Percentiles rank a stretch among this genome's conserved stretches.
Evolutionary conservation across 164 flowering plant species (phyloP).

Genomic region (Aristolochia californica): DNA sequence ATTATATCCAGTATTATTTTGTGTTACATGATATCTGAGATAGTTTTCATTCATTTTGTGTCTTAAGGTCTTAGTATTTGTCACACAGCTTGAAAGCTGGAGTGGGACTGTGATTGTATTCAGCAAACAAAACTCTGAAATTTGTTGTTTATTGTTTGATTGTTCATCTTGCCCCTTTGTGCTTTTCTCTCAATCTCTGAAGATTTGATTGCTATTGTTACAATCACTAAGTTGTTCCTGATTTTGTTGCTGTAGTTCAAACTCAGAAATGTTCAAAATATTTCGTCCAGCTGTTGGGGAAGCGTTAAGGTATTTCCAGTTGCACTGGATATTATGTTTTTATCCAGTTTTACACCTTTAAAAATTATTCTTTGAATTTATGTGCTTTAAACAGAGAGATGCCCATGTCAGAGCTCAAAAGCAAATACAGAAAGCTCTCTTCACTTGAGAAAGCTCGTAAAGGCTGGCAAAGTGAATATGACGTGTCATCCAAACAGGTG

Average conservation of each 20-base stretch:
- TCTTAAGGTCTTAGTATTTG: too few species aligned
- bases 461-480: constrained; percentile 95
- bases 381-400: constrained; percentile 51
- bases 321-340: neutral
- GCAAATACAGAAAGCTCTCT: constrained; percentile 63
- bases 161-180: too few species aligned
- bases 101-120: too few species aligned
- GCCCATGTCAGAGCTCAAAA: constrained; percentile 65
- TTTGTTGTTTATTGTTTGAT: too few species aligned
- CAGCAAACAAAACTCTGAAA: too few species aligned
- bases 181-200: too few species aligned
- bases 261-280: constrained; percentile 63
- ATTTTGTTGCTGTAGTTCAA: constrained; percentile 36
- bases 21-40: too few species aligned
- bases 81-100: too few species aligned
- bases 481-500: constrained; percentile 86
- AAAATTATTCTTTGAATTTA: neutral
- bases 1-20: too few species aligned
- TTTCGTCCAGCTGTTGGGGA: constrained; percentile 92
- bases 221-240: too few species aligned
- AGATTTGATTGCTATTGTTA: too few species aligned
- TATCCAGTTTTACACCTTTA: neutral
- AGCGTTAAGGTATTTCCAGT: constrained; percentile 56
- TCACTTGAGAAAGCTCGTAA: constrained; percentile 64
- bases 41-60: too few species aligned